Base-by-base conservation (phyloP, 1,139 yeast genomes). In the Saccharomyces hybrid region DNA sequence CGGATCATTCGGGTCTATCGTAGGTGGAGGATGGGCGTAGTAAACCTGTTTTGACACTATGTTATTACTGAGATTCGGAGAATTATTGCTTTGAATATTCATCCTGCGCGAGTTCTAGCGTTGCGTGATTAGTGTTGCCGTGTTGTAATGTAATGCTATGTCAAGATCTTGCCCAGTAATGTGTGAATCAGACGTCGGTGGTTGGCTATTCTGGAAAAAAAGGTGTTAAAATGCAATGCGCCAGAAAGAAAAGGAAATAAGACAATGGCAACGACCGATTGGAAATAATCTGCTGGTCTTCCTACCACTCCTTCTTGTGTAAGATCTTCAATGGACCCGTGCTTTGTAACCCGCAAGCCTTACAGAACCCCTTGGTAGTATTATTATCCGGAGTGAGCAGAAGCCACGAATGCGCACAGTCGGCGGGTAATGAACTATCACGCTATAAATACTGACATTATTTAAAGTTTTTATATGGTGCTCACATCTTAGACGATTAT, bases 31-130 rank as follows among this genome's bases (percentile, higher is more conserved):
- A 53, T 65, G 68, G 20, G 68, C 69, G 48, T 55, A 54, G 54
- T 63, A 64, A 13, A 65, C 69, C 58, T 65, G 68, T 57, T 65
- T 65, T 50, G 59, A 63, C 44, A 65, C 69, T 57, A 64, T 55
- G 41, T 53, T 53, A 49, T 59, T 61, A 57, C 57, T 53, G 49
- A 25, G 50, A 29, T 48, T 51, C 53, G 28, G 25, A 38, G 44
- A 13, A 5, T 38, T 38, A 5, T 13, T 38, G n/a, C 44, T 20
- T 38, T 38, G 44, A 38, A 38, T 38, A 11, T 38, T 38, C 44
- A 38, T 38, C 16, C 25, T 38, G 8, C 3, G n/a, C 16, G n/a
- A 4, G 25, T 11, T 6, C 44, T 38, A 38, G n/a, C 44, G 6
- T 20, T 34, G 9, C n/a, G 13, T 38, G n/a, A 16, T 38, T 20